A percentile compares a stretch with the other conserved stretches of the same genome.
Evolutionary conservation across 2,329 filamentous ascomycete genomes (phyloP).

Genomic region (Colletotrichum euphorbiae): DNA sequence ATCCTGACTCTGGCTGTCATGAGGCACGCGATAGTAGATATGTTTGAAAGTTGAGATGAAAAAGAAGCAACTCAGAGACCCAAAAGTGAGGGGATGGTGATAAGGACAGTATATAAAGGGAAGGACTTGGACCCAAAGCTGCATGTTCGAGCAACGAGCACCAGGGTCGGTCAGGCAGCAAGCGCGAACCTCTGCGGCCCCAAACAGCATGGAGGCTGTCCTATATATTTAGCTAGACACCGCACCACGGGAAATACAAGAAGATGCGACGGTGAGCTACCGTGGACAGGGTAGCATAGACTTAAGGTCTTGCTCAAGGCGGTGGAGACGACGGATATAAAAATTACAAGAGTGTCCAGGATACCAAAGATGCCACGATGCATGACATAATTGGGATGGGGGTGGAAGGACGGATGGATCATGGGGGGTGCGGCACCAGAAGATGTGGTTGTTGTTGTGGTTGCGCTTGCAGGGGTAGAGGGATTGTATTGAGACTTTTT

Average conservation of each 20-base stretch:
- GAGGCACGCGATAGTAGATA: not conserved
- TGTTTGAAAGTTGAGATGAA: not conserved
- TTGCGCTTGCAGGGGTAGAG: constrained; percentile 39
- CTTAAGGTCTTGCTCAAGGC: constrained; percentile 32
- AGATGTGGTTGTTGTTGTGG: constrained; percentile 30
- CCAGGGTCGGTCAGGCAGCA: constrained; percentile 40
- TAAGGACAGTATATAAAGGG: constrained; percentile 38
- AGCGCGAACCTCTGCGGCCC: constrained; percentile 36
- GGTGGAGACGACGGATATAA: constrained; percentile 43
- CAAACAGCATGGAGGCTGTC: constrained; percentile 27
- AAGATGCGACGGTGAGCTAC: constrained; percentile 38
- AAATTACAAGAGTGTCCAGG: constrained; percentile 52
- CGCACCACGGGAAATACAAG: constrained; percentile 24
- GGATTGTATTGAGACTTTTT: constrained; percentile 40
- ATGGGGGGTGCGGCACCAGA: constrained; percentile 31
- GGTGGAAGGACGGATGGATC: constrained; percentile 31
- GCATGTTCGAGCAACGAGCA: constrained; percentile 36
- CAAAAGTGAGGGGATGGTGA: constrained; percentile 19
- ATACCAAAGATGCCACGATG: constrained; percentile 51
- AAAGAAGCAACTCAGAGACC: constrained; percentile 22
- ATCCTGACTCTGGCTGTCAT: constrained; percentile 43
- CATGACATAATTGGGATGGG: constrained; percentile 59
- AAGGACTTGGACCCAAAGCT: constrained; percentile 32
- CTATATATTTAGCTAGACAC: constrained; percentile 39
- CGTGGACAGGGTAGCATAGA: constrained; percentile 31